Percentiles rank a stretch among this genome's conserved stretches.
Conservation (phyloP, 1,284 basidiomycete genomes). For the Rhodofomes roseus region DNA sequence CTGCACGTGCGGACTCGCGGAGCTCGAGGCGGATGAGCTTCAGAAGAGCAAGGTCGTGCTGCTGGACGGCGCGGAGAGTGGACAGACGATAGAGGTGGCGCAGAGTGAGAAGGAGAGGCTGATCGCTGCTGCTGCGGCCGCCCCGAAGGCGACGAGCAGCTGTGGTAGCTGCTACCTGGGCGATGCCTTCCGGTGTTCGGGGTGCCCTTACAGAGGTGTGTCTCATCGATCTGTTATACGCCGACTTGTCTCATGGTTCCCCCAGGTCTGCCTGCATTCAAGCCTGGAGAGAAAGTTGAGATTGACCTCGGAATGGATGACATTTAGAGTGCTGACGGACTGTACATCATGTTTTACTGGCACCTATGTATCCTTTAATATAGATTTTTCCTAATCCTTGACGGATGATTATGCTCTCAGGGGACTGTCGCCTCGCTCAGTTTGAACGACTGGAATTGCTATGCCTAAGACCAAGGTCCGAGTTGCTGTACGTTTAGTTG, state of each 20-base stretch:
- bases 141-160: conserved; percentile 87
- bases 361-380: not conserved
- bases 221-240: conserved; percentile 17
- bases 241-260: conserved; percentile 2
- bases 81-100: conserved; percentile 59
- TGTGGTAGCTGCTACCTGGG: conserved; percentile 99
- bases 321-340: conserved; percentile 33
- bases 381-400: not conserved
- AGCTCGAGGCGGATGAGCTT: conserved; percentile 81
- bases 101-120: conserved; percentile 63
- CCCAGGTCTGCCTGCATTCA: conserved; percentile 93
- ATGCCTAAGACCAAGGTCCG: too few relatives aligned
- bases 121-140: conserved; percentile 57
- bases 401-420: too few relatives aligned
- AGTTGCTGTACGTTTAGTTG: not conserved
- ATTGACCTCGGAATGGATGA: conserved; percentile 86
- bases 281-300: conserved; percentile 97
- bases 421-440: too few relatives aligned
- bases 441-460: too few relatives aligned
- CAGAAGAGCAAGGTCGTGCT: conserved; percentile 59
- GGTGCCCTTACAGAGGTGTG: conserved; percentile 94
- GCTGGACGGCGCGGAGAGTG: conserved; percentile 56
- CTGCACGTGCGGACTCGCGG: conserved; percentile 91
- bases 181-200: conserved; percentile 94
- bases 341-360: not conserved